Conservation (phyloP, 108 stramenopile species). For the Cylindrotheca closterium region DNA sequence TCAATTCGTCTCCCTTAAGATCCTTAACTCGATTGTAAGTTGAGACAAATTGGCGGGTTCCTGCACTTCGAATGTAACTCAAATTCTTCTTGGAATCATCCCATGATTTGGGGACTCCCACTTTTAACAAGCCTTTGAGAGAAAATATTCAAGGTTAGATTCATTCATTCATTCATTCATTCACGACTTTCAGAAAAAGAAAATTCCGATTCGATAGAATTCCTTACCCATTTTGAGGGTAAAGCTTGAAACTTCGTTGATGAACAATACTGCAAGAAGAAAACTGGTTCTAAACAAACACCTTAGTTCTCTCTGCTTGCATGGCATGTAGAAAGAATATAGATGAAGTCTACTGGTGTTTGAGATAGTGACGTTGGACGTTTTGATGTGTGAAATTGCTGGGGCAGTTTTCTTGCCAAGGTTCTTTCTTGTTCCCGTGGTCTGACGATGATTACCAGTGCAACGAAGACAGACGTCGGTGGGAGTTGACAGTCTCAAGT, state of each 20-base stretch:
- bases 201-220: not conserved
- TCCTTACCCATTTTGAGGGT: constrained; percentile 43
- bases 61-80: constrained; percentile 87
- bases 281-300: not conserved
- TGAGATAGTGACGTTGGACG: no score
- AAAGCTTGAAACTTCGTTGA: constrained; percentile 6
- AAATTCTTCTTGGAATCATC: constrained; percentile 85
- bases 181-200: no score
- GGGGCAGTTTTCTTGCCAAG: no score
- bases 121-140: constrained; percentile 80
- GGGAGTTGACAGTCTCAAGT: no score
- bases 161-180: no score
- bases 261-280: not conserved
- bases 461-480: no score
- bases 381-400: no score
- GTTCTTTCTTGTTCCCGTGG: no score
- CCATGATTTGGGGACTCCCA: constrained; percentile 94
- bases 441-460: no score
- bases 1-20: constrained; percentile 89
- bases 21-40: constrained; percentile 94
- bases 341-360: no score
- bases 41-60: constrained; percentile 94
- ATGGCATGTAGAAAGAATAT: not conserved
- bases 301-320: not conserved
- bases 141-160: no score